Percentiles rank a stretch among this genome's conserved stretches.
These are phyloP conservation scores for Komagataella ulmi DNA, from an alignment of 805 yeast species.

Conservation along the genomic window DNA sequence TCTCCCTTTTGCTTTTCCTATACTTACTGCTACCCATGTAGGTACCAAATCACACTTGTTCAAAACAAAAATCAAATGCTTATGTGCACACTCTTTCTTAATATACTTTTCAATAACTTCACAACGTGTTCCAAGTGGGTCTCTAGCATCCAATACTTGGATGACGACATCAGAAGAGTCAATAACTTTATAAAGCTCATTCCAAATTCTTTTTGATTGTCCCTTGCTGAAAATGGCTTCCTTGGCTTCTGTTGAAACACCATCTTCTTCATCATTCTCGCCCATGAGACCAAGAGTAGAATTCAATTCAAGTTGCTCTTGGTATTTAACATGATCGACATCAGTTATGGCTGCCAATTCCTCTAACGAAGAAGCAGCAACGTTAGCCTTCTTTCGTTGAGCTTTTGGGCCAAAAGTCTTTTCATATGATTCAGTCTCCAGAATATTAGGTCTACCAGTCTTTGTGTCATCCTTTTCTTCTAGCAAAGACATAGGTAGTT, in stretches of 20 bases:
- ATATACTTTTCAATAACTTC: conserved; percentile 86
- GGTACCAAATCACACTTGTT: conserved; percentile 98
- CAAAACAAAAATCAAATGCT: conserved; percentile 86
- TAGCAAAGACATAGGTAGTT: conserved; percentile 87
- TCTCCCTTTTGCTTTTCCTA: conserved; percentile 24
- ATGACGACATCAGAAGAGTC: conserved; percentile 96
- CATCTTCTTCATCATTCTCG: conserved; percentile 51
- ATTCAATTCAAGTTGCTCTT: conserved; percentile 66
- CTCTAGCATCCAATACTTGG: conserved; percentile 95
- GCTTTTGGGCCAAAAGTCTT: conserved; percentile 90
- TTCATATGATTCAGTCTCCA: conserved; percentile 79
- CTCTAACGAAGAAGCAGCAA: conserved; percentile 61
- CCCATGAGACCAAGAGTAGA: conserved; percentile 77
- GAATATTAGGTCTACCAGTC: conserved; percentile 64
- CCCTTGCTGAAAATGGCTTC: conserved; percentile 95
- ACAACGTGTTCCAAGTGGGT: conserved; percentile 94
- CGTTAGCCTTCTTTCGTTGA: conserved; percentile 83
- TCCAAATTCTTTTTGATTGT: conserved; percentile 97
- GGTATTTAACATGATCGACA: conserved; percentile 41
- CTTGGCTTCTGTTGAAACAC: conserved; percentile 80
- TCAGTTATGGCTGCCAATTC: conserved; percentile 56
- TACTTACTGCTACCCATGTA: conserved; percentile 98
- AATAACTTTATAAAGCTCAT: conserved; percentile 90
- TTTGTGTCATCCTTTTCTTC: conserved; percentile 75
- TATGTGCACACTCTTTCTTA: conserved; percentile 89